Base-by-base conservation (phyloP, 2,329 filamentous ascomycete genomes). In the Hypoxylon sp. region DNA sequence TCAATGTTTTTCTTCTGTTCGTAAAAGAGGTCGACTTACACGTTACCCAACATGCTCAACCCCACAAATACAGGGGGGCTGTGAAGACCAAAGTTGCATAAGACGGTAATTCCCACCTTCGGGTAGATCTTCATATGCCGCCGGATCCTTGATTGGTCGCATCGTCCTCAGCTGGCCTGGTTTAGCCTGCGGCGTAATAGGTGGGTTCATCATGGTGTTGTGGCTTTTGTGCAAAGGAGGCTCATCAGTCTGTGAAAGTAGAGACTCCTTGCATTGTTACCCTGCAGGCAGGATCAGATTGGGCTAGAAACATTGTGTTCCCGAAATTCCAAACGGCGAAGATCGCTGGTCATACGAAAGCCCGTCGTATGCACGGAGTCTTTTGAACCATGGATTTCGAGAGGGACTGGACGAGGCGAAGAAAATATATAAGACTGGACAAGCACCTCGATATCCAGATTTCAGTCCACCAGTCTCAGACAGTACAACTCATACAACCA, bases 101-200 rank as follows among this genome's bases (percentile, higher is more conserved):
- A 42, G 23, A 50, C 44, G 49, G 53, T 23, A 55, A 41, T 58
- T 55, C 42, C 46, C 43, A 55, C 35, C n/a, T 47, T 51, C 55
- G 55, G 51, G 38, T 40, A 52, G 51, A 55, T 52, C 52, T 41
- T 40, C 36, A 51, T 12, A 13, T 3, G 21, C 15, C 44, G 44
- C 52, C 44, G 7, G 16, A 8, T 3, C 13, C 6, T 2, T 49
- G 21, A 57, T 57, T 57, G 50, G 52, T 13, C n/a, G 53, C 56
- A 54, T 49, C 29, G 29, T 12, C 30, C 41, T 59, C 56, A 59
- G 56, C 56, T 45, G 9, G n/a, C 7, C n/a, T 48, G 19, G 29
- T 19, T 20, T 38, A 58, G 29, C 48, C 27, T 49, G 40, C 34
- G 31, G 34, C 12, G 16, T n/a, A 31, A 43, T 51, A 38, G 38